These are phyloP conservation scores for Aspergillus sparsus DNA, from an alignment of 495 filamentous ascomycete genomes.

Conservation along the genomic window DNA sequence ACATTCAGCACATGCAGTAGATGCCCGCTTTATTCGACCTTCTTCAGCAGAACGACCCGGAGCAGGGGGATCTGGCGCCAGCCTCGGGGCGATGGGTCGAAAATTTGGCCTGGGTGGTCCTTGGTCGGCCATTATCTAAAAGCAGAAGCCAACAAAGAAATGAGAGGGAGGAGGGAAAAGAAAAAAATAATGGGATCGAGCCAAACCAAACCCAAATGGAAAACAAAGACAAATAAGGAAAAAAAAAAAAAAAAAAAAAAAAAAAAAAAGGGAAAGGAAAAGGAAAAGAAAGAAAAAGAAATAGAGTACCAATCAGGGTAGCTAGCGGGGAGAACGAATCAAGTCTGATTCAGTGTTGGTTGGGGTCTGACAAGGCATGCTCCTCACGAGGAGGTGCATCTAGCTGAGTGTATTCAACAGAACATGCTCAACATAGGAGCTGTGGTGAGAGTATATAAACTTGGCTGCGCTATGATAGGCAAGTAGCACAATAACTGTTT, in stretches of 20 bases:
- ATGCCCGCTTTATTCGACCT: slow-evolving; percentile 40
- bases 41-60: slow-evolving; percentile 33
- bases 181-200: not conserved
- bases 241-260: not conserved
- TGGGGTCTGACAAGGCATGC: slow-evolving; percentile 16
- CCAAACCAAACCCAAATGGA: not conserved
- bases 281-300: not conserved
- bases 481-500: not conserved
- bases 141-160: slow-evolving; percentile 3
- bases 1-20: slow-evolving; percentile 46
- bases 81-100: slow-evolving; percentile 41
- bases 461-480: not conserved
- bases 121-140: slow-evolving; percentile 35
- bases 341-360: slow-evolving; percentile 12
- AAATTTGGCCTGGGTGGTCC: slow-evolving; percentile 25
- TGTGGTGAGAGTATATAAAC: not conserved
- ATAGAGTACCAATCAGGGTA: not conserved
- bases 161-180: not conserved
- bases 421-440: slow-evolving; percentile 14
- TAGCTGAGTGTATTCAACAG: slow-evolving; percentile 5
- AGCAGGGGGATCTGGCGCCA: slow-evolving; percentile 18
- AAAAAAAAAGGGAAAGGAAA: not conserved
- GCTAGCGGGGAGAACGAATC: not conserved
- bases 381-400: slow-evolving; percentile 20
- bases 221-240: not conserved